These are phyloP conservation scores for Pisolithus albus DNA, from an alignment of 768 basidiomycete genomes.

Conservation along the genomic window DNA sequence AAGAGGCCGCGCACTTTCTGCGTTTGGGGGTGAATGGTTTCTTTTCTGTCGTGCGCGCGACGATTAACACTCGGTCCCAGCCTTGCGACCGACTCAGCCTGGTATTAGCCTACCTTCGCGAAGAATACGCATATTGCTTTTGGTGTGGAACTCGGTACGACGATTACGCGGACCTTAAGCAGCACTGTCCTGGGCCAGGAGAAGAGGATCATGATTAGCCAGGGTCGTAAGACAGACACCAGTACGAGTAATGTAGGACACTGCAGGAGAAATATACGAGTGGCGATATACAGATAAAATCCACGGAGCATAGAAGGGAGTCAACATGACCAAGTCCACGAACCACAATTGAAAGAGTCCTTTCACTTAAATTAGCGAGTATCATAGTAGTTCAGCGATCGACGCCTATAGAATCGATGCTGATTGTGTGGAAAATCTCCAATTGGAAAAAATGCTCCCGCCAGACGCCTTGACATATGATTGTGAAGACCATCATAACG, in stretches of 20 bases:
- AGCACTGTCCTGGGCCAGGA: constrained; percentile 64
- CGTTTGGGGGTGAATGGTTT: constrained; percentile 48
- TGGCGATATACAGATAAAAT: constrained; percentile 27
- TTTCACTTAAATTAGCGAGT: too few species aligned
- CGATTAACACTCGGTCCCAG: constrained; percentile 34
- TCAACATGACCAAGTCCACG: constrained; percentile 13
- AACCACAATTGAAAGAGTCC: constrained; percentile 10
- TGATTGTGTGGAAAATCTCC: background rate
- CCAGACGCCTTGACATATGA: constrained; percentile 17
- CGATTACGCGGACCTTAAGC: constrained; percentile 49
- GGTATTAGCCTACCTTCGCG: constrained; percentile 68
- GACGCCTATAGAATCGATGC: background rate
- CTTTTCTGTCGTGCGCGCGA: constrained; percentile 3
- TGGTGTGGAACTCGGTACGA: constrained; percentile 83
- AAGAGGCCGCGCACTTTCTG: constrained; percentile 63
- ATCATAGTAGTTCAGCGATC: too few species aligned
- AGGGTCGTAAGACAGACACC: background rate
- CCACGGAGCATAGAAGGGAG: constrained; percentile 13
- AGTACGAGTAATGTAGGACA: background rate
- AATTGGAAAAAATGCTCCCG: background rate
- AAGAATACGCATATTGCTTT: constrained; percentile 71
- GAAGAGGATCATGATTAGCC: constrained; percentile 76
- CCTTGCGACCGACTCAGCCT: constrained; percentile 61
- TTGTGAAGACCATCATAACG: constrained; percentile 60
- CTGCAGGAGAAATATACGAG: constrained; percentile 14